Percentiles rank a stretch among this genome's conserved stretches.
Conservation (phyloP, 2,329 filamentous ascomycete species). For the Aspergillus carbonarius region DNA sequence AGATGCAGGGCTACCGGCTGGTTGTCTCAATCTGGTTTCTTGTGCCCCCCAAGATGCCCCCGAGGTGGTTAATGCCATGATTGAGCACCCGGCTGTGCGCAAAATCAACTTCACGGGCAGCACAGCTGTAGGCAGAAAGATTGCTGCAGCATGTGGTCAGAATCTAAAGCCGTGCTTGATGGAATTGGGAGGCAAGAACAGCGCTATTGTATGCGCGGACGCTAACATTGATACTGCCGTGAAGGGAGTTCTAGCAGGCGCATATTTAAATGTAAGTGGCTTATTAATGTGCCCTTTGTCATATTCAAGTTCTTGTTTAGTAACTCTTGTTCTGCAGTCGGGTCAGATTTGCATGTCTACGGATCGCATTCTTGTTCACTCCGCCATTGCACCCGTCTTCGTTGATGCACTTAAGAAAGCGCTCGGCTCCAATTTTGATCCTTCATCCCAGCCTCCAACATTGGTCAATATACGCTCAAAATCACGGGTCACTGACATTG, state of each 20-base stretch:
- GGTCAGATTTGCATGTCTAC: slow-evolving; percentile 85
- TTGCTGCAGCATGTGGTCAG: slow-evolving; percentile 38
- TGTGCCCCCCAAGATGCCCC: slow-evolving; percentile 61
- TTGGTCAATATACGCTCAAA: slow-evolving; percentile 48
- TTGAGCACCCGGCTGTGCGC: slow-evolving; percentile 49
- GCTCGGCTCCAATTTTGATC: slow-evolving; percentile 33
- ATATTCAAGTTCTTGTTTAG: background rate
- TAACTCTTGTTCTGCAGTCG: slow-evolving; percentile 28
- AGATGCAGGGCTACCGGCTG: slow-evolving; percentile 71
- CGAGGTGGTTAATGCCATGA: slow-evolving; percentile 64
- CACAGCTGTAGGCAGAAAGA: slow-evolving; percentile 42
- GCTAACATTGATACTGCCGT: slow-evolving; percentile 68
- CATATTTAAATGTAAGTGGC: slow-evolving; percentile 33
- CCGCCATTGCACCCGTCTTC: slow-evolving; percentile 54
- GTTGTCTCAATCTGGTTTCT: slow-evolving; percentile 72
- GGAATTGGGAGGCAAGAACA: slow-evolving; percentile 80
- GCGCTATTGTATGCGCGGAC: slow-evolving; percentile 74
- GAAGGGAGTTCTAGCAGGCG: slow-evolving; percentile 32
- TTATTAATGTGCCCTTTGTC: background rate
- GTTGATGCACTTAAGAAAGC: slow-evolving; percentile 48
- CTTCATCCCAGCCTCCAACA: slow-evolving; percentile 37
- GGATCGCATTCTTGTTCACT: slow-evolving; percentile 67
- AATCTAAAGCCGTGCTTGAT: slow-evolving; percentile 66
- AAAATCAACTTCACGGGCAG: slow-evolving; percentile 50
- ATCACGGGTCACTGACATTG: slow-evolving; percentile 40